Evolutionary conservation across 2,329 filamentous ascomycete species (phyloP).

Genomic region (Botrytis elliptica): DNA sequence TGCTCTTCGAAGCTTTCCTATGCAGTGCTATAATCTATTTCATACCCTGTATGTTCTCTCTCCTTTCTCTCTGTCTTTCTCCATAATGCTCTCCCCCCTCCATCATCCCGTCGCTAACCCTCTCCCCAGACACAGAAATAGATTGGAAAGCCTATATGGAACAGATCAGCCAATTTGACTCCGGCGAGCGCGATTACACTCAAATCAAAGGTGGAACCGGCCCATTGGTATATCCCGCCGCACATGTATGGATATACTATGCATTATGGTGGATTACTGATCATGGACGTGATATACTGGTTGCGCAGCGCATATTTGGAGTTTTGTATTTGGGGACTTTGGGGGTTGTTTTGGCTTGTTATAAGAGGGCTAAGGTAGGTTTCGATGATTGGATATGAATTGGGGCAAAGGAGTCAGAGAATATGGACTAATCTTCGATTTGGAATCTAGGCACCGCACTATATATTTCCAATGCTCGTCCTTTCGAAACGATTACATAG

Average conservation of each 20-base stretch:
- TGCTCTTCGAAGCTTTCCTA: slow-evolving; percentile 36
- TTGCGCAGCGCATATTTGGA: slow-evolving; percentile 83
- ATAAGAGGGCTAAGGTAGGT: slow-evolving; percentile 67
- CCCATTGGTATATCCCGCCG: slow-evolving; percentile 90
- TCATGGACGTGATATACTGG: slow-evolving; percentile 69
- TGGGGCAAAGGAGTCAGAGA: too few species aligned
- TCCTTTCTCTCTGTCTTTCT: too few species aligned
- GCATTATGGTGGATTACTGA: slow-evolving; percentile 75
- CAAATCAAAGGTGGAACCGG: slow-evolving; percentile 85
- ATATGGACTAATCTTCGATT: slow-evolving; percentile 19
- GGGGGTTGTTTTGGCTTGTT: slow-evolving; percentile 77
- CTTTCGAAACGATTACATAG: slow-evolving; percentile 91
- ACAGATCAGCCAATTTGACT: slow-evolving; percentile 75
- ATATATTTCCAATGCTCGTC: slow-evolving; percentile 80
- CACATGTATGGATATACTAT: slow-evolving; percentile 89
- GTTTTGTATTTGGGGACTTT: slow-evolving; percentile 75
- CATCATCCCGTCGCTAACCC: neutral
- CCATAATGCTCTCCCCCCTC: neutral
- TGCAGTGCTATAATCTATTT: slow-evolving; percentile 35
- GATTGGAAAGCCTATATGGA: slow-evolving; percentile 98
- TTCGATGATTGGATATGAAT: neutral
- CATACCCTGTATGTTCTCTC: slow-evolving; percentile 33
- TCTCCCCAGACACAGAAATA: slow-evolving; percentile 80
- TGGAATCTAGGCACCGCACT: slow-evolving; percentile 67
- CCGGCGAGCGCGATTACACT: slow-evolving; percentile 85